These are phyloP conservation scores for Apodospora peruviana DNA, from an alignment of 495 filamentous ascomycete species.

Conservation along the genomic window DNA sequence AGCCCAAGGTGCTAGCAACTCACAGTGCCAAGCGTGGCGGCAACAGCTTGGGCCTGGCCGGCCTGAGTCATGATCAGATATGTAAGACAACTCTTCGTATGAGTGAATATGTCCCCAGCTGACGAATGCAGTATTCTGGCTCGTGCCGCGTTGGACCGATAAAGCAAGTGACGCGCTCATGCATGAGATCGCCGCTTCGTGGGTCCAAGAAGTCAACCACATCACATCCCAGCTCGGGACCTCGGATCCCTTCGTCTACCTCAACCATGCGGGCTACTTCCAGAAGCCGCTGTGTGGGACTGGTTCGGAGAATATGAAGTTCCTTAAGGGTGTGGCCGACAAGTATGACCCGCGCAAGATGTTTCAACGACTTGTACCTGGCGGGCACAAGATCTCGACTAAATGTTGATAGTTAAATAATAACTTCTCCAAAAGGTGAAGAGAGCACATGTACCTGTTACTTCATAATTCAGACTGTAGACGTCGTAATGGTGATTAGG, in stretches of 20 bases:
- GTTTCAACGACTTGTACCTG: not conserved
- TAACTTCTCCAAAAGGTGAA: no score
- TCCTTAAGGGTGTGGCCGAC: not conserved
- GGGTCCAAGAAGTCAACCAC: not conserved
- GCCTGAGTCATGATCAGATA: not conserved
- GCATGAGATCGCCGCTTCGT: not conserved
- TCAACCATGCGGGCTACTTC: not conserved
- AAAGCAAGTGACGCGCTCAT: not conserved
- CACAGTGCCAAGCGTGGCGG: not conserved
- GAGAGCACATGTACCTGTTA: no score
- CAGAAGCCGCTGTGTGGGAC: not conserved
- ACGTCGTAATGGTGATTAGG: no score
- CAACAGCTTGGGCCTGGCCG: not conserved
- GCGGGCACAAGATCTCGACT: not conserved
- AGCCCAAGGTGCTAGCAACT: not conserved
- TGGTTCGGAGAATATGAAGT: not conserved
- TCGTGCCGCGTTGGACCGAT: not conserved
- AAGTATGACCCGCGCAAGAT: not conserved
- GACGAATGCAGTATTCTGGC: not conserved
- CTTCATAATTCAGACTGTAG: no score
- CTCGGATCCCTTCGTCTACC: not conserved
- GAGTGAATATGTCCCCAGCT: not conserved
- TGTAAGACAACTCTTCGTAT: not conserved
- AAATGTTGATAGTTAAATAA: no score
- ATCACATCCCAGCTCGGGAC: not conserved